Conservation (phyloP, 192 early-diverging fungal genomes). For the Mycoemilia scoparia region DNA sequence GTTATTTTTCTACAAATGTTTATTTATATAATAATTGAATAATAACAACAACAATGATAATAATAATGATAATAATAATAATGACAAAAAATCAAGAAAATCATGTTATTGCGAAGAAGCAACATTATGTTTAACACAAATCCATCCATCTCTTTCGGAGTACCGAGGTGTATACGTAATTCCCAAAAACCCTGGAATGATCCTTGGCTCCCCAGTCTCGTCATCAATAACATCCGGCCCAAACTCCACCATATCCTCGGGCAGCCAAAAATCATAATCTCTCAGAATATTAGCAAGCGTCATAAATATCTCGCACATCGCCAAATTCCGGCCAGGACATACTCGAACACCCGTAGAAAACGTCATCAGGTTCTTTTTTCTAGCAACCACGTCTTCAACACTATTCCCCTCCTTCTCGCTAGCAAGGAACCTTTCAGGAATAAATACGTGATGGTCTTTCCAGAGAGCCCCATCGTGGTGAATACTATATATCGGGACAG, state of each 20-base stretch:
- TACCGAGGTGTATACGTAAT: too few species aligned
- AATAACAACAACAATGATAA: too few species aligned
- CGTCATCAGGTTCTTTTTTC: constrained; percentile 11
- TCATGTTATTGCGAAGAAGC: too few species aligned
- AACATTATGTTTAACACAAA: too few species aligned
- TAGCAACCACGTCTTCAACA: background rate
- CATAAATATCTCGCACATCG: constrained; percentile 12
- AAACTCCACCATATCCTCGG: constrained; percentile 2
- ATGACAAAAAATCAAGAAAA: too few species aligned
- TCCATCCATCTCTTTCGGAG: too few species aligned
- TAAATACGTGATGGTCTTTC: constrained; percentile 3
- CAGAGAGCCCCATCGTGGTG: constrained; percentile 5
- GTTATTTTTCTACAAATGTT: too few species aligned
- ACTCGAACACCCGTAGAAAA: constrained; percentile 13
- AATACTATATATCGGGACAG: constrained; percentile 7
- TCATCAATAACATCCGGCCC: constrained; percentile 2
- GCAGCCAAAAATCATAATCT: constrained; percentile 5
- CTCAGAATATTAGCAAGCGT: constrained; percentile 11
- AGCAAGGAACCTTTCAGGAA: constrained; percentile 7
- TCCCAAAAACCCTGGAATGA: too few species aligned
- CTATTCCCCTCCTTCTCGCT: constrained; percentile 4
- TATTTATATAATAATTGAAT: too few species aligned
- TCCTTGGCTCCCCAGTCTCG: too few species aligned
- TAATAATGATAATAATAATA: too few species aligned
- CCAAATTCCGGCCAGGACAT: constrained; percentile 17